phyloP scores from a whole-genome alignment of 108 stramenopile genomes.

The Pseudonitzschia multiseries region DNA sequence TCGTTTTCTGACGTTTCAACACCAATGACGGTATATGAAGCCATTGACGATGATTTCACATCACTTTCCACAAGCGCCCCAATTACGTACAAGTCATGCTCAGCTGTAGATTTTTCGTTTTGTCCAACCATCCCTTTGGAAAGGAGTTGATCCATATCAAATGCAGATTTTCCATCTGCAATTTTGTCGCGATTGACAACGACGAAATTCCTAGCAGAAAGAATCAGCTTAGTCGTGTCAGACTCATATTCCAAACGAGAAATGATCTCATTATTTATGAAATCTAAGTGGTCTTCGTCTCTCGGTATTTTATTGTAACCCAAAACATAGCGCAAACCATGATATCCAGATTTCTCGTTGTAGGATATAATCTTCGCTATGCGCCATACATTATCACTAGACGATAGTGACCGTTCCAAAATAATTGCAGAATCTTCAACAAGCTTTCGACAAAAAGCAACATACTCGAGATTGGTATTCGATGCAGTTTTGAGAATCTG shows the following conservation, averaged over 20 bases:
- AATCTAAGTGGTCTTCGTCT: not conserved
- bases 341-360: conserved; percentile 38
- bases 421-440: conserved; percentile 32
- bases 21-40: conserved; percentile 1
- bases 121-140: conserved; percentile 16
- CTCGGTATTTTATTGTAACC: not conserved
- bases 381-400: conserved; percentile 16
- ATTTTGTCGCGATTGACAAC: conserved; percentile 22
- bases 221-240: conserved; percentile 21
- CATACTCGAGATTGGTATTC: conserved; percentile 20
- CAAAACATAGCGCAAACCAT: conserved; percentile 34
- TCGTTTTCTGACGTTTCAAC: not conserved
- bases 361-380: conserved; percentile 40
- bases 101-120: not conserved
- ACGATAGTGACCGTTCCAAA: conserved; percentile 22
- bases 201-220: conserved; percentile 35
- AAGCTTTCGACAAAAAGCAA: conserved; percentile 38
- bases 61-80: conserved; percentile 14
- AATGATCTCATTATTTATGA: not conserved
- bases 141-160: conserved; percentile 23
- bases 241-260: conserved; percentile 33
- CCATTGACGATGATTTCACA: conserved; percentile 10
- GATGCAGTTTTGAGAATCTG: conserved; percentile 37
- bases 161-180: conserved; percentile 13
- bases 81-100: not conserved